These are phyloP conservation scores for Nakataea oryzae DNA, from an alignment of 2,329 filamentous ascomycete species.

Conservation along the genomic window DNA sequence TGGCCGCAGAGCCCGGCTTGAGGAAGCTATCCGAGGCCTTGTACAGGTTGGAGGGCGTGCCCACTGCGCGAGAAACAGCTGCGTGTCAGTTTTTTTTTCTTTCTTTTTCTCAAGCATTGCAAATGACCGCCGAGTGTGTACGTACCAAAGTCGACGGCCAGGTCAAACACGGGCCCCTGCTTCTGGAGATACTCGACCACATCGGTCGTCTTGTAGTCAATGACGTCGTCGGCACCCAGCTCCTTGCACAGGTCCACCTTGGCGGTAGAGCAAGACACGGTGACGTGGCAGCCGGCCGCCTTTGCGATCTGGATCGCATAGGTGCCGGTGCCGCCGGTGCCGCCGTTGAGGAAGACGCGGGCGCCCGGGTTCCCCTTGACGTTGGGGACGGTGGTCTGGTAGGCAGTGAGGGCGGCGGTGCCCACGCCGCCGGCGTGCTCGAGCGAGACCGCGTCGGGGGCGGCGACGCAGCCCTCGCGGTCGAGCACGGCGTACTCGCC, in stretches of 20 bases:
- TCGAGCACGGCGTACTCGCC: constrained; percentile 24
- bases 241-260: constrained; percentile 46
- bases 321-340: constrained; percentile 23
- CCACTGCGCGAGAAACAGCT: too few species aligned
- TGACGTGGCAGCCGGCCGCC: constrained; percentile 20
- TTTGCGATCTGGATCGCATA: constrained; percentile 27
- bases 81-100: constrained; percentile 8
- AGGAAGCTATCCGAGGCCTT: constrained; percentile 10
- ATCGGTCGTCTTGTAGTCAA: constrained; percentile 46
- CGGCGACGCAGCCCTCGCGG: constrained; percentile 23
- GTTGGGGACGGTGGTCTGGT: constrained; percentile 11
- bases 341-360: constrained; percentile 38
- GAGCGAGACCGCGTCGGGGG: constrained; percentile 49
- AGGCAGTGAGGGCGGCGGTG: constrained; percentile 13
- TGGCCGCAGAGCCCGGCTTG: constrained; percentile 5
- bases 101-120: constrained; percentile 11
- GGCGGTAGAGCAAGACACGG: constrained; percentile 39
- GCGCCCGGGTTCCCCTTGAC: constrained; percentile 3
- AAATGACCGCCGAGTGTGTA: background rate
- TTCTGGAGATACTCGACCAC: constrained; percentile 21
- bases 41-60: constrained; percentile 7
- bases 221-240: constrained; percentile 50
- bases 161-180: constrained; percentile 36
- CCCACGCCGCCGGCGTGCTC: constrained; percentile 14
- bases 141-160: constrained; percentile 43